These are phyloP conservation scores for Penicillium sp. DNA, from an alignment of 2,329 filamentous ascomycete species.

Conservation along the genomic window DNA sequence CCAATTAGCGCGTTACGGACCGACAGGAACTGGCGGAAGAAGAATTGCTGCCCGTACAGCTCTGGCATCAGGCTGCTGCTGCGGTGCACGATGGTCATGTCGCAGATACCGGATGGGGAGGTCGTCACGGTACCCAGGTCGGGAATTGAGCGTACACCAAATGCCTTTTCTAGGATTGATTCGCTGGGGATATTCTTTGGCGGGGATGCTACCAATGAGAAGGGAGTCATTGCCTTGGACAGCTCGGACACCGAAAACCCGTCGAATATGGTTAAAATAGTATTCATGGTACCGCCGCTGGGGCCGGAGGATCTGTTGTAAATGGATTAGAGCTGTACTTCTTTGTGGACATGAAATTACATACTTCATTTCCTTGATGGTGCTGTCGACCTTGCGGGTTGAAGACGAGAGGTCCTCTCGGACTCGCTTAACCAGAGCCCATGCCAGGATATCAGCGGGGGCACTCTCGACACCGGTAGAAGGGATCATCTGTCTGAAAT, in stretches of 20 bases:
- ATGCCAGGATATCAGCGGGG: slow-evolving; percentile 56
- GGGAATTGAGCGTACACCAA: slow-evolving; percentile 53
- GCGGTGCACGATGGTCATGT: slow-evolving; percentile 58
- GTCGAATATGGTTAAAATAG: slow-evolving; percentile 57
- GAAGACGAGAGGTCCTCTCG: slow-evolving; percentile 51
- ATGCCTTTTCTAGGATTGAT: slow-evolving; percentile 29
- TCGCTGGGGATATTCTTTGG: slow-evolving; percentile 31
- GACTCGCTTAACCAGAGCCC: slow-evolving; percentile 52
- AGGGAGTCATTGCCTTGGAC: slow-evolving; percentile 48
- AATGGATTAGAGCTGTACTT: slow-evolving; percentile 2
- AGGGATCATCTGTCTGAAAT: slow-evolving; percentile 51
- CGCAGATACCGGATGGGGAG: slow-evolving; percentile 51
- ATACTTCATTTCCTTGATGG: slow-evolving; percentile 54
- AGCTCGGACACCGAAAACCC: slow-evolving; percentile 47
- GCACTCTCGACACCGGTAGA: slow-evolving; percentile 61
- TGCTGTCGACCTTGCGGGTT: slow-evolving; percentile 51
- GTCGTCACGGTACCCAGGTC: slow-evolving; percentile 59
- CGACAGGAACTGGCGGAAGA: slow-evolving; percentile 55
- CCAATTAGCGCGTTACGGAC: slow-evolving; percentile 50
- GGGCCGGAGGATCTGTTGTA: slow-evolving; percentile 37
- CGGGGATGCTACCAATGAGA: slow-evolving; percentile 48
- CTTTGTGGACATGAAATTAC: not conserved
- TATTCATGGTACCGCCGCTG: slow-evolving; percentile 64
- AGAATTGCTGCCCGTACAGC: slow-evolving; percentile 58
- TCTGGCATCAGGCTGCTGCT: slow-evolving; percentile 57